phyloP scores from a whole-genome alignment of 768 basidiomycete species.

The Calocybe cyanea region DNA sequence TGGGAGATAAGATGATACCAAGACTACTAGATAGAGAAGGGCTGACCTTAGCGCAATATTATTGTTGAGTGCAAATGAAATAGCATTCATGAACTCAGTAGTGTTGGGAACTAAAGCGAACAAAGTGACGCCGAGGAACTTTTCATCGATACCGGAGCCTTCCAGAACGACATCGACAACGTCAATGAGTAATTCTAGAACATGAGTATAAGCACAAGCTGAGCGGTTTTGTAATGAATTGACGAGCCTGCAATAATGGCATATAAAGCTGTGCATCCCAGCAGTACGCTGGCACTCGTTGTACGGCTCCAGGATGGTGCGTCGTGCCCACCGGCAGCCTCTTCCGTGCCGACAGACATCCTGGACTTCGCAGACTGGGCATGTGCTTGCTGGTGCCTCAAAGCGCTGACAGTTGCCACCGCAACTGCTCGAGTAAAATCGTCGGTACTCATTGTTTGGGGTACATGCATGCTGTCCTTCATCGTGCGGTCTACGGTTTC shows the following conservation, averaged over 20 bases:
- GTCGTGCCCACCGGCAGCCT: constrained; percentile 80
- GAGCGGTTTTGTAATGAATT: background rate
- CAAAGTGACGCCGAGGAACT: constrained; percentile 93
- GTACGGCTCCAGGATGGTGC: constrained; percentile 94
- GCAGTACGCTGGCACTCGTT: constrained; percentile 84
- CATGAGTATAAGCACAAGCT: background rate
- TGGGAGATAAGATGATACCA: background rate
- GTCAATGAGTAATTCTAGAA: constrained; percentile 84
- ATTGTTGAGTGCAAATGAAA: constrained; percentile 94
- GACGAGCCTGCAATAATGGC: constrained; percentile 86
- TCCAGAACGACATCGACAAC: constrained; percentile 92
- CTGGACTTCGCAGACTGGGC: constrained; percentile 43
- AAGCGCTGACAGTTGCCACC: constrained; percentile 87
- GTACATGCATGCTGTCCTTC: constrained; percentile 56
- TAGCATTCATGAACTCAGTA: constrained; percentile 99
- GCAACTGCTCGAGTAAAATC: constrained; percentile 94
- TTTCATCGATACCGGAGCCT: constrained; percentile 92
- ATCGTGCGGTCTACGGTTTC: constrained; percentile 79
- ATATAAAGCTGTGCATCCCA: constrained; percentile 89
- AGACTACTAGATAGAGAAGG: background rate
- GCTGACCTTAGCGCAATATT: constrained; percentile 91
- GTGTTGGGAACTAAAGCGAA: constrained; percentile 98
- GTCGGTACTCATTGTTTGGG: constrained; percentile 70
- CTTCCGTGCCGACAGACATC: constrained; percentile 38
- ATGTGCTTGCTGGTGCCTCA: constrained; percentile 74